phyloP scores from a whole-genome alignment of 495 filamentous ascomycete species.

The Hyphodiscus hymeniophilus region DNA sequence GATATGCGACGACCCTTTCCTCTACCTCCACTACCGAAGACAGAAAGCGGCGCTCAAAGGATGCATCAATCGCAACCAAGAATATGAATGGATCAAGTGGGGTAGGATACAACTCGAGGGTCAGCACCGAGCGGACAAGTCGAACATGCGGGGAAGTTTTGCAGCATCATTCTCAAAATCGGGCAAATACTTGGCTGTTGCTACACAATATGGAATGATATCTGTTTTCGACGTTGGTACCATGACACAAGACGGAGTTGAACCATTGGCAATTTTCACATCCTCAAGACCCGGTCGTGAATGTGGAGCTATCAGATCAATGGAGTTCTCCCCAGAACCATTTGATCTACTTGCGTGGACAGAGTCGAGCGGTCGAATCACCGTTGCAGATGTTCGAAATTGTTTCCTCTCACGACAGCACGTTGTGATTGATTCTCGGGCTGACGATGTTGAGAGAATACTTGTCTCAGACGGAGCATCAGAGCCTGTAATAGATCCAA shows the following conservation, averaged over 20 bases:
- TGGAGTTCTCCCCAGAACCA: conserved; percentile 83
- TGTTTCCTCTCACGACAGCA: conserved; percentile 71
- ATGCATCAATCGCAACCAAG: conserved; percentile 4
- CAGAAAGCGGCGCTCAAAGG: conserved; percentile 5
- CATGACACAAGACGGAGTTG: conserved; percentile 28
- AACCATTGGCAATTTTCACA: conserved; percentile 35
- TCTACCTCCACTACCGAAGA: conserved; percentile 67
- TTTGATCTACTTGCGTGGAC: conserved; percentile 91
- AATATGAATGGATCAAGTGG: conserved; percentile 31
- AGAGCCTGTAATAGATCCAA: conserved; percentile 18
- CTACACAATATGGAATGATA: conserved; percentile 49
- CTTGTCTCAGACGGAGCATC: conserved; percentile 9
- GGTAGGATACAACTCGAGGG: conserved; percentile 39
- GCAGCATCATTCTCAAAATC: conserved; percentile 45
- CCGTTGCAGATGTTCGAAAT: conserved; percentile 74
- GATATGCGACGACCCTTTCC: conserved; percentile 74
- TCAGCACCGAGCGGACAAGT: conserved; percentile 36
- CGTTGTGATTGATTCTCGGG: conserved; percentile 51
- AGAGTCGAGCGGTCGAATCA: conserved; percentile 78
- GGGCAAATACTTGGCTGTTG: conserved; percentile 43
- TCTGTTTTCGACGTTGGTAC: conserved; percentile 39
- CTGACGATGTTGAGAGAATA: conserved; percentile 33
- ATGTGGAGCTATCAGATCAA: conserved; percentile 77
- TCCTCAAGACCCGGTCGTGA: conserved; percentile 52
- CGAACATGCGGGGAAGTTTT: conserved; percentile 45